Percentiles rank a stretch among this genome's conserved stretches.
phyloP scores from a whole-genome alignment of 805 yeast genomes.

The Jamesozyma spencerorum region DNA sequence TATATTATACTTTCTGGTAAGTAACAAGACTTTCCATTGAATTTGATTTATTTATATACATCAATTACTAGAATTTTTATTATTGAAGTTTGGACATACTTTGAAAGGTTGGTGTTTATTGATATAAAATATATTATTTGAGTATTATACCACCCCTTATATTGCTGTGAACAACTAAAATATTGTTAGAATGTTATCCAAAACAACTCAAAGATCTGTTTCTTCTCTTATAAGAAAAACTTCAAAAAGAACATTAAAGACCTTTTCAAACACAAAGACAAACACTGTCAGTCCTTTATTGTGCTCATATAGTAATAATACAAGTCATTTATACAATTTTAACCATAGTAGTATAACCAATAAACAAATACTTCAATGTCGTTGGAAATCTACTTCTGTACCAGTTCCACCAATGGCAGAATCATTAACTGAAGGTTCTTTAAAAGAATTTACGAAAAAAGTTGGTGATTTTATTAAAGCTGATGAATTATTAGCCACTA shows the following conservation, averaged over 20 bases:
- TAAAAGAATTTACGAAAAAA: slow-evolving; percentile 55
- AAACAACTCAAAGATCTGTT: slow-evolving; percentile 2
- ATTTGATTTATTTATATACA: too few relatives aligned
- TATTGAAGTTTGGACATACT: too few relatives aligned
- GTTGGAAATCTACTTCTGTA: slow-evolving; percentile 42
- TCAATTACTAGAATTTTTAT: too few relatives aligned
- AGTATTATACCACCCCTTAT: too few relatives aligned
- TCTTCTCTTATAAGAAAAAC: slow-evolving; percentile 1
- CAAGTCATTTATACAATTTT: neutral
- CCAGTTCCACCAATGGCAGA: slow-evolving; percentile 99
- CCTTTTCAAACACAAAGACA: neutral
- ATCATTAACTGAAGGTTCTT: slow-evolving; percentile 93
- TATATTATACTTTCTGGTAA: too few relatives aligned
- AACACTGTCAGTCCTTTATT: neutral
- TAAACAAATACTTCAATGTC: slow-evolving; percentile 7
- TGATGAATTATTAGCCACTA: slow-evolving; percentile 91
- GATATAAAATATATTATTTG: too few relatives aligned
- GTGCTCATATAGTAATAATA: neutral
- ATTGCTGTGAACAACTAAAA: too few relatives aligned
- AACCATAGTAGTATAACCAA: slow-evolving; percentile 1
- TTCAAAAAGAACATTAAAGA: slow-evolving; percentile 1
- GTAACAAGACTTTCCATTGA: too few relatives aligned
- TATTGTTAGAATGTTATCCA: slow-evolving; percentile 3
- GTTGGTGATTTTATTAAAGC: slow-evolving; percentile 82
- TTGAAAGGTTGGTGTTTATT: too few relatives aligned